Evolutionary conservation across 495 filamentous ascomycete genomes (phyloP).

Genomic region (Hypoxylon cercidicola): DNA sequence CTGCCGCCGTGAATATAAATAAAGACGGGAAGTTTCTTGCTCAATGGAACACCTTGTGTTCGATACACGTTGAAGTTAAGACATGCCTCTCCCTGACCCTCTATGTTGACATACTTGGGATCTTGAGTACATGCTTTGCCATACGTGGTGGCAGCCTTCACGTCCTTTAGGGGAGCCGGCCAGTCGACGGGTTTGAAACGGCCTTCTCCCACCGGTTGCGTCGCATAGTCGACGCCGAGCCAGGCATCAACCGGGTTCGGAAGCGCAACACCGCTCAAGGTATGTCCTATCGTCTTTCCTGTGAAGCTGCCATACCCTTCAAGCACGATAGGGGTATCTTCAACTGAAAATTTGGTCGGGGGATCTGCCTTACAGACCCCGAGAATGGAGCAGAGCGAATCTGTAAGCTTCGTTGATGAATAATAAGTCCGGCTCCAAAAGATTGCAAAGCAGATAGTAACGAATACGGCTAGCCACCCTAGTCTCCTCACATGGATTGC

Average conservation of each 20-base stretch:
- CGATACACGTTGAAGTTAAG: constrained; percentile 62
- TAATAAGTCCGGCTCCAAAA: constrained; percentile 31
- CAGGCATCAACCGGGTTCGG: constrained; percentile 37
- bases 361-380: constrained; percentile 14
- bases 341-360: constrained; percentile 12
- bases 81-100: constrained; percentile 56
- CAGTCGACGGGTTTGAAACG: constrained; percentile 36
- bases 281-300: constrained; percentile 28
- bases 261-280: constrained; percentile 26
- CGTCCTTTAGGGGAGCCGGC: constrained; percentile 29
- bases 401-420: constrained; percentile 20
- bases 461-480: constrained; percentile 36
- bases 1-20: constrained; percentile 66
- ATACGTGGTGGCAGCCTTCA: constrained; percentile 28
- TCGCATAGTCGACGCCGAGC: constrained; percentile 40
- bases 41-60: constrained; percentile 43
- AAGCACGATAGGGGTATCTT: constrained; percentile 24
- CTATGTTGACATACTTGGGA: constrained; percentile 22
- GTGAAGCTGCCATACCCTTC: constrained; percentile 35
- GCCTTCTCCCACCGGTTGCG: constrained; percentile 34
- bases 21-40: constrained; percentile 63
- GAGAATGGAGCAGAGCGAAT: constrained; percentile 27
- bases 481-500: constrained; percentile 23
- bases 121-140: constrained; percentile 34
- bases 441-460: constrained; percentile 28